Percentiles rank a stretch among this genome's conserved stretches.
phyloP scores from a whole-genome alignment of 345 rosid species.

The Theobroma cacao region DNA sequence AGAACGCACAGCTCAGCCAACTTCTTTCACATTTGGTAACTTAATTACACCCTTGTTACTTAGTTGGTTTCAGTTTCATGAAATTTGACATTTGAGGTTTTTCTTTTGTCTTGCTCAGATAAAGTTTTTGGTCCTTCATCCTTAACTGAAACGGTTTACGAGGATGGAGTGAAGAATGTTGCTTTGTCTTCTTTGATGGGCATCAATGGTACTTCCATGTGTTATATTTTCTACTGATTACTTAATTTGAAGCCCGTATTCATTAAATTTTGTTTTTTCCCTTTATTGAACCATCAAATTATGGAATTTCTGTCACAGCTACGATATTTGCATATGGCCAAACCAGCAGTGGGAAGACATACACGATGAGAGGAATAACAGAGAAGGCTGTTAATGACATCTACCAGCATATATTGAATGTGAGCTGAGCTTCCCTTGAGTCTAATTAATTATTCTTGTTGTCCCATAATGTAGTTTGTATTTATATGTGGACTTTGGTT shows the following conservation, averaged over 20 bases:
- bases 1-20: slow-evolving; percentile 72
- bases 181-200: slow-evolving; percentile 96
- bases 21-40: slow-evolving; percentile 86
- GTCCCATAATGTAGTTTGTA: background rate
- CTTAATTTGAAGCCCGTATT: background rate
- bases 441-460: slow-evolving; percentile 7
- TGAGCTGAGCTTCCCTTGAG: slow-evolving; percentile 31
- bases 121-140: slow-evolving; percentile 85
- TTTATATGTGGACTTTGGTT: background rate
- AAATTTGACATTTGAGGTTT: slow-evolving; percentile 5
- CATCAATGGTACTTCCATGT: slow-evolving; percentile 63
- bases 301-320: slow-evolving; percentile 43
- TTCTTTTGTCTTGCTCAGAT: slow-evolving; percentile 46
- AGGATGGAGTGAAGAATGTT: slow-evolving; percentile 95
- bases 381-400: slow-evolving; percentile 97
- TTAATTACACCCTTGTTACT: background rate
- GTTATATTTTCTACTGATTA: background rate
- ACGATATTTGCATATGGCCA: slow-evolving; percentile 98
- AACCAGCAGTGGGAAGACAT: slow-evolving; percentile 99
- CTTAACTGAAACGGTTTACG: slow-evolving; percentile 80
- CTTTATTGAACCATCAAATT: background rate
- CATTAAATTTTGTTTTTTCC: background rate
- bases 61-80: background rate
- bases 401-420: slow-evolving; percentile 78
- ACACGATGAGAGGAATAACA: slow-evolving; percentile 97